Percentiles rank a stretch among this genome's conserved stretches.
Evolutionary conservation across 805 yeast species (phyloP).

Genomic region (Starmerella ratchasimensis): DNA sequence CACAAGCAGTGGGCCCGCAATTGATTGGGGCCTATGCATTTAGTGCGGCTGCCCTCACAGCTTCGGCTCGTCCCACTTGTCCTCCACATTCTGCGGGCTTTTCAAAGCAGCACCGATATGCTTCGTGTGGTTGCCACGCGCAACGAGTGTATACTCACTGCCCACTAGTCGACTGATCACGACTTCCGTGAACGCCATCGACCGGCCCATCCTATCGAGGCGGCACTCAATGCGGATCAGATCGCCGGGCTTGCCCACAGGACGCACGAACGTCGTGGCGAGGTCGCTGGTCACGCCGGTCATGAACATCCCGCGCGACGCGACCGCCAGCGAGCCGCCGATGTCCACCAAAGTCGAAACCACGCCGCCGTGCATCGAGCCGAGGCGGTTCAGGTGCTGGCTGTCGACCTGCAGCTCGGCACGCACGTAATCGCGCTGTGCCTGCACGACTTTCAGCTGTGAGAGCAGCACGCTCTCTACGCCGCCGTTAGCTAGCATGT

Average conservation of each 20-base stretch:
- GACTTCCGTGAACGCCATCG: conserved; percentile 31
- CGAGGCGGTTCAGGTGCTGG: conserved; percentile 29
- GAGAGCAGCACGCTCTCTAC: conserved; percentile 17
- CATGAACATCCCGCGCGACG: conserved; percentile 30
- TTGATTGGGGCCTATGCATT: too few species aligned
- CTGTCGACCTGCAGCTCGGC: conserved; percentile 25
- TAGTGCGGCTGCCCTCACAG: too few species aligned
- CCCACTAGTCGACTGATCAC: conserved; percentile 20
- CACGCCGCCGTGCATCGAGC: conserved; percentile 32
- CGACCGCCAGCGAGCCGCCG: conserved; percentile 34
- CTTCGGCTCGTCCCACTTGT: conserved; percentile 4
- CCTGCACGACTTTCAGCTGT: conserved; percentile 21
- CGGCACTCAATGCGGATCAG: conserved; percentile 20
- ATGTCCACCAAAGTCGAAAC: conserved; percentile 31
- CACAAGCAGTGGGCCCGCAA: too few species aligned
- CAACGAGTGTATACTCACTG: conserved; percentile 19
- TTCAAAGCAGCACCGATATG: conserved; percentile 28
- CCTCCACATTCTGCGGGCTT: conserved; percentile 21
- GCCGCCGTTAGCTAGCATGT: conserved; percentile 20
- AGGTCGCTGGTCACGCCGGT: conserved; percentile 35
- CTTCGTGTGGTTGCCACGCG: conserved; percentile 34
- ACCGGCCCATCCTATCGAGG: conserved; percentile 29
- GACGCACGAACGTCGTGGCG: conserved; percentile 28
- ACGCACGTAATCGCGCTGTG: conserved; percentile 26
- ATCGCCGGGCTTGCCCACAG: conserved; percentile 29